Conservation (phyloP, 202 grass and related monocot species). For the Digitaria exilis region DNA sequence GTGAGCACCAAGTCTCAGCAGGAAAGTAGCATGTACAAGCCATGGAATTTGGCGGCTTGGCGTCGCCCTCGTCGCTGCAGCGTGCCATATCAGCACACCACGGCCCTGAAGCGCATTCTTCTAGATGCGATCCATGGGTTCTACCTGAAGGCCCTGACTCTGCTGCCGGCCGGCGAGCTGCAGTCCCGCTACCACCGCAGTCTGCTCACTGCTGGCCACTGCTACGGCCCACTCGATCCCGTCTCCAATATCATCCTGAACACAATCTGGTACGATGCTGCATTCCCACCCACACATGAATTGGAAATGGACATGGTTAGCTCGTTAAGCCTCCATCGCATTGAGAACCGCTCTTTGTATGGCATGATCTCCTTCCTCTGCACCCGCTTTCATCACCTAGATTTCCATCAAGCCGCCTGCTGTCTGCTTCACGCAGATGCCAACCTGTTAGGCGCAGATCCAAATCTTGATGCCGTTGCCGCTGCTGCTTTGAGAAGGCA, state of each 20-base stretch:
- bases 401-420: neutral
- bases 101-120: neutral
- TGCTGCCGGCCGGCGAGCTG: neutral
- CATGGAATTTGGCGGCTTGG: neutral
- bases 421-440: neutral
- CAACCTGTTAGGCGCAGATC: neutral
- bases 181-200: neutral
- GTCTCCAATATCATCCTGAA: neutral
- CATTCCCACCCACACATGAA: neutral
- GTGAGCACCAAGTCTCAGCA: too few relatives aligned
- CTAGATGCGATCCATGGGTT: neutral
- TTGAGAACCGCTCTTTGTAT: too few relatives aligned
- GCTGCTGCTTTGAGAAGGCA: too few relatives aligned
- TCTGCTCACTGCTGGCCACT: neutral
- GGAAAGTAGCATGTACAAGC: neutral
- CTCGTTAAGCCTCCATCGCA: too few relatives aligned
- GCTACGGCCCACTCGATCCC: neutral
- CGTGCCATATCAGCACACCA: neutral
- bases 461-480: neutral
- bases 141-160: slow-evolving; percentile 1
- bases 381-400: neutral
- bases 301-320: too few relatives aligned
- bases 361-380: neutral
- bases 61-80: neutral
- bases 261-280: neutral